Percentiles rank a stretch among this genome's conserved stretches.
Conservation (phyloP, 192 early-diverging fungal species). For the Coemansia sp. region DNA sequence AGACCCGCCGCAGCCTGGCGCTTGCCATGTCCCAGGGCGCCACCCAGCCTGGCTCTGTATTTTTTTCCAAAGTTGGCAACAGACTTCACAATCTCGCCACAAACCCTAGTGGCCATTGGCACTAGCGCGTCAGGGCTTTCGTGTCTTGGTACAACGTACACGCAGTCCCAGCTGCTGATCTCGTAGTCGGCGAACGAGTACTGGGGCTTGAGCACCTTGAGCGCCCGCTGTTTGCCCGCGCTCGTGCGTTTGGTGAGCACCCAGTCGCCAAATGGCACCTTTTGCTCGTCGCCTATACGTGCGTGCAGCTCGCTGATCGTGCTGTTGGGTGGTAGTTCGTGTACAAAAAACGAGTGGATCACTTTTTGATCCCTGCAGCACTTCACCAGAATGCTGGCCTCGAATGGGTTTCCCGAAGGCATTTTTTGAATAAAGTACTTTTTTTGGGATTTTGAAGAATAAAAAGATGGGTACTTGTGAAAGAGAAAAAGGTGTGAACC, state of each 20-base stretch:
- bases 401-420: constrained; percentile 21
- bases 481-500: no score
- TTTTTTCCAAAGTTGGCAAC: no score
- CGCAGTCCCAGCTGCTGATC: constrained; percentile 26
- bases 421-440: constrained; percentile 10
- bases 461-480: neutral
- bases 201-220: neutral
- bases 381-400: constrained; percentile 25
- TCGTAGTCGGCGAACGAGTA: constrained; percentile 18
- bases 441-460: neutral
- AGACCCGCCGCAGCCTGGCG: no score
- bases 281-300: neutral
- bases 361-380: neutral
- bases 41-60: neutral
- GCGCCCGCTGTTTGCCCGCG: neutral
- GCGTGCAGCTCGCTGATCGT: constrained; percentile 11
- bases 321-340: constrained; percentile 33
- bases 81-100: neutral
- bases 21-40: neutral
- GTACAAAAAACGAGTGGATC: constrained; percentile 29
- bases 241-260: constrained; percentile 6
- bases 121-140: neutral
- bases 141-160: constrained; percentile 8
- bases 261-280: constrained; percentile 9
- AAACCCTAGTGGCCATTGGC: neutral